phyloP scores from a whole-genome alignment of 768 basidiomycete genomes.

The Mycena crocata region DNA sequence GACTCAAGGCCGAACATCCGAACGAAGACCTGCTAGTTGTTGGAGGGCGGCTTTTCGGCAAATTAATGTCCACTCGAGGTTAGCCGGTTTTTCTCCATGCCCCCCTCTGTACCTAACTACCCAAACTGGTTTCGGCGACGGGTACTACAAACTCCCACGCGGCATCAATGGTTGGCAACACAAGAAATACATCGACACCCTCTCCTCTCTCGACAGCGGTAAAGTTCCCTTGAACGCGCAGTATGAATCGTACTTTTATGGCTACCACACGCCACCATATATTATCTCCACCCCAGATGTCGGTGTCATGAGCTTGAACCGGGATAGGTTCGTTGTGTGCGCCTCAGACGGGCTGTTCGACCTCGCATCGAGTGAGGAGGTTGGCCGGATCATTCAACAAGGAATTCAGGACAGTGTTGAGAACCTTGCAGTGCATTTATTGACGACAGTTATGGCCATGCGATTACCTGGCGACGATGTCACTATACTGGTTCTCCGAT shows the following conservation, averaged over 20 bases:
- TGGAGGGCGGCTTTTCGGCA: slow-evolving; percentile 50
- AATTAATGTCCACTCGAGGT: slow-evolving; percentile 55
- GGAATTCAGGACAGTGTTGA: slow-evolving; percentile 35
- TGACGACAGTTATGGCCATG: slow-evolving; percentile 38
- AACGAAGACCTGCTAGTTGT: slow-evolving; percentile 48
- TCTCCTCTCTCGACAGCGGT: slow-evolving; percentile 45
- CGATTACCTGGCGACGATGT: slow-evolving; percentile 49
- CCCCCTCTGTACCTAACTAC: not conserved
- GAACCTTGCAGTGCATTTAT: slow-evolving; percentile 45
- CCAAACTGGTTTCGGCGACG: slow-evolving; percentile 51
- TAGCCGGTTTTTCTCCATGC: not conserved
- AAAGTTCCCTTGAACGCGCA: slow-evolving; percentile 51
- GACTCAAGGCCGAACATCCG: slow-evolving; percentile 48
- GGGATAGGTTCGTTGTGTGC: slow-evolving; percentile 58
- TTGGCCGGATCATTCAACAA: slow-evolving; percentile 52
- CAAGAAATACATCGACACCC: slow-evolving; percentile 47
- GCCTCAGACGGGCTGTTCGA: slow-evolving; percentile 72
- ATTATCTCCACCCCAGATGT: slow-evolving; percentile 64
- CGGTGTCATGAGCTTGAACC: slow-evolving; percentile 49
- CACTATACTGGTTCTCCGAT: slow-evolving; percentile 43
- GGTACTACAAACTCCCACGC: slow-evolving; percentile 51
- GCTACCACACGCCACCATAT: slow-evolving; percentile 71
- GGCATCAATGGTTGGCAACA: slow-evolving; percentile 44
- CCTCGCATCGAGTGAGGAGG: slow-evolving; percentile 59
- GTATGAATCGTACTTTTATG: slow-evolving; percentile 50